A percentile compares a stretch with the other conserved stretches of the same genome.
phyloP scores from a whole-genome alignment of 1,139 yeast genomes.

The Zhuliangozyma parablackwelliae region DNA sequence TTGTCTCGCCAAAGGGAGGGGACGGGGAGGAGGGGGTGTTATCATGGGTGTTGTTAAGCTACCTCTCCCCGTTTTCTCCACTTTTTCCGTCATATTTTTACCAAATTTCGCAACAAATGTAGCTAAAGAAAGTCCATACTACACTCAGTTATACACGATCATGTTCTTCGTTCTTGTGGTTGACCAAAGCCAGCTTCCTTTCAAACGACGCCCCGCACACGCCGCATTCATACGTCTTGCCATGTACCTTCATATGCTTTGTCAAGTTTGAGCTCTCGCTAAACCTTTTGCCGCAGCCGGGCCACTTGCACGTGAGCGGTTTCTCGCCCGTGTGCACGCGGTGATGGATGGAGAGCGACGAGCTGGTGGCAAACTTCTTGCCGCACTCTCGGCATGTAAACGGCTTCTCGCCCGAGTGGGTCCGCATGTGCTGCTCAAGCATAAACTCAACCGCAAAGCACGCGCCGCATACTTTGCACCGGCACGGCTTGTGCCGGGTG shows the following conservation, averaged over 20 bases:
- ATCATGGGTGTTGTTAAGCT: no score
- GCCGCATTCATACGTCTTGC: slow-evolving; percentile 46
- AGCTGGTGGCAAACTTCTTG: slow-evolving; percentile 50
- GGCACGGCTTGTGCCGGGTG: slow-evolving; percentile 75
- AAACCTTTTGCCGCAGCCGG: slow-evolving; percentile 79
- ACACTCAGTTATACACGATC: no score
- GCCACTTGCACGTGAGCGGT: slow-evolving; percentile 75
- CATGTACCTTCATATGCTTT: slow-evolving; percentile 77
- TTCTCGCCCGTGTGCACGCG: slow-evolving; percentile 62
- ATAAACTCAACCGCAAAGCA: slow-evolving; percentile 65
- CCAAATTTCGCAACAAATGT: no score
- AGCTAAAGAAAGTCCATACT: no score
- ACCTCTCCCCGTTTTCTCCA: no score
- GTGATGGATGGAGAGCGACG: slow-evolving; percentile 51
- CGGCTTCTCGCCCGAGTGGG: slow-evolving; percentile 82
- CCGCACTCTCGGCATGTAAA: slow-evolving; percentile 45
- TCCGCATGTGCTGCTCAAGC: slow-evolving; percentile 71
- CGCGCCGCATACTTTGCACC: slow-evolving; percentile 64
- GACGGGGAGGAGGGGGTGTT: no score
- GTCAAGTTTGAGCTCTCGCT: slow-evolving; percentile 86
- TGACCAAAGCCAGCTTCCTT: slow-evolving; percentile 33
- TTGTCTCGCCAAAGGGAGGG: no score
- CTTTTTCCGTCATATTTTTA: no score
- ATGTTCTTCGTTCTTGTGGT: slow-evolving; percentile 22
- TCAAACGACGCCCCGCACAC: slow-evolving; percentile 51